Evolutionary conservation across 805 yeast genomes (phyloP), one percentile per base, ranked within the genome.

Genomic region (Candida schatavii): DNA sequence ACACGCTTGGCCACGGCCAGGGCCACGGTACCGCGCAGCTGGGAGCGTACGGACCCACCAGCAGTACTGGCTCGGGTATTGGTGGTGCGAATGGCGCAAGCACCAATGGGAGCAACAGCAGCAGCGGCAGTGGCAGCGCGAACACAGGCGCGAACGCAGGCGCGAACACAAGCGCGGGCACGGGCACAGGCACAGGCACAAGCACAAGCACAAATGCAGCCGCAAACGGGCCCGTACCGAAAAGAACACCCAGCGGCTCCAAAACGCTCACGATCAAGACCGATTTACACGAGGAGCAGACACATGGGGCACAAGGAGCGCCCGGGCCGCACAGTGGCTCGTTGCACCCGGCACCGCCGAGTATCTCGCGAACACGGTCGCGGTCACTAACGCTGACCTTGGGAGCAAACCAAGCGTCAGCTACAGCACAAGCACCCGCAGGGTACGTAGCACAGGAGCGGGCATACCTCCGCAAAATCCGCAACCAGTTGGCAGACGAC

Each of bases 401-500:
- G 19, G 34, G 46, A 18, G 48, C 46, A 23, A 52, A 49, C 35
- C 42, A 49, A 14, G 27, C 27, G 27, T 35, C 37, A 17, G 29
- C 44, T 13, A 29, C 32, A 6, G 17, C n/a, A 6, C 19, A 20
- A 13, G 22, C 35, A 15, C 27, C 40, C 4, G 18, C 18, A 13
- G 25, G 68, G 50, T 78, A 78, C 54, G 53, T 72, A 44, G 77
- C 81, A 3, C 90, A 85, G 52, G 93, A 86, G 55, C 74, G 74
- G 51, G 75, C 80, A 0, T 85, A 85, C 51, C 59, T 86, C 43
- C 77, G 75, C 43, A 78, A 78, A 54, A 75, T 85, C 54, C 73
- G 76, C 44, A 80, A 80, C 48, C 82, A 78, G 47, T 64, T 70
- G 30, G 75, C 69, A 3, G 88, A 85, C 57, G 93, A 85, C 51